phyloP scores from a whole-genome alignment of 495 filamentous ascomycete species.

The Jackrogersella multiformis region DNA sequence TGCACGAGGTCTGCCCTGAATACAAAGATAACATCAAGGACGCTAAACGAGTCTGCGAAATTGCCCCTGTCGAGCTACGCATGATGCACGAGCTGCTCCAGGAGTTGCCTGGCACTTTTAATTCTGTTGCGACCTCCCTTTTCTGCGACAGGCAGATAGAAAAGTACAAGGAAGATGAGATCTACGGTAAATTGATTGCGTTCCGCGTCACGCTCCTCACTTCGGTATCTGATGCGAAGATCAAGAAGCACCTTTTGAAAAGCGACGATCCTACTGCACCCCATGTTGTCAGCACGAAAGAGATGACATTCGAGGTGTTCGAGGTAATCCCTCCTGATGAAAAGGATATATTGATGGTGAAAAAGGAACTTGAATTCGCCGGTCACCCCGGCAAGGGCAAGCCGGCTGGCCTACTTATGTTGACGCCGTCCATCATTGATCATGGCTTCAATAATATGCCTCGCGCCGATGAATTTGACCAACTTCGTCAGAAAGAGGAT shows the following conservation, averaged over 20 bases:
- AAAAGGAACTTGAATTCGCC: constrained; percentile 36
- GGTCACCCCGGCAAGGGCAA: constrained; percentile 40
- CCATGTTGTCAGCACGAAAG: constrained; percentile 36
- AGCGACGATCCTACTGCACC: constrained; percentile 31
- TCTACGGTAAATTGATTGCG: constrained; percentile 31
- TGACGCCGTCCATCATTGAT: constrained; percentile 48
- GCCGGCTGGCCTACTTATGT: constrained; percentile 51
- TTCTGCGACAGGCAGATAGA: constrained; percentile 37
- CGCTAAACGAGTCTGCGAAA: constrained; percentile 73
- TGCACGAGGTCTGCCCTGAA: constrained; percentile 87
- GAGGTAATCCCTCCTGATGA: constrained; percentile 28
- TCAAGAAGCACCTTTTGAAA: constrained; percentile 16
- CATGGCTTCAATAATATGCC: constrained; percentile 53
- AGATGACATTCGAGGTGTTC: constrained; percentile 42
- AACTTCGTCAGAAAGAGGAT: constrained; percentile 13
- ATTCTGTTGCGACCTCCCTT: constrained; percentile 56
- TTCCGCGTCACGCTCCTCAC: constrained; percentile 35
- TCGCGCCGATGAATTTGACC: constrained; percentile 48
- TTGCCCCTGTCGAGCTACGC: constrained; percentile 72
- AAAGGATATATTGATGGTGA: constrained; percentile 32
- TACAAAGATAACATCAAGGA: constrained; percentile 70
- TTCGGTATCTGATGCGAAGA: constrained; percentile 12
- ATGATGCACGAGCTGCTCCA: constrained; percentile 58
- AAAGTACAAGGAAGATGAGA: constrained; percentile 18
- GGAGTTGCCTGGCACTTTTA: constrained; percentile 77